These are phyloP conservation scores for Saccharomycopsis hybrid DNA, from an alignment of 1,139 yeast species.

Conservation along the genomic window DNA sequence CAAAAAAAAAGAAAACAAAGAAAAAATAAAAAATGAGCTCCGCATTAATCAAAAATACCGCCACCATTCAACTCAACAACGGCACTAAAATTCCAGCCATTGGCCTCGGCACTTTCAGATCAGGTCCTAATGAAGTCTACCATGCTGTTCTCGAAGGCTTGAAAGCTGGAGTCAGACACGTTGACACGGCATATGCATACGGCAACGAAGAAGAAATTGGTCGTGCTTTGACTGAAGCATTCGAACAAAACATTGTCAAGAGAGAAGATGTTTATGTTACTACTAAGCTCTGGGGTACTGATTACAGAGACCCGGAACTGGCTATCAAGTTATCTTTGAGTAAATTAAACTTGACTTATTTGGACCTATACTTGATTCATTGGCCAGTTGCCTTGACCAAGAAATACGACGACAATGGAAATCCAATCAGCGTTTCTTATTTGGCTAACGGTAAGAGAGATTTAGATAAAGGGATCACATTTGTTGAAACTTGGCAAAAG, in stretches of 20 bases:
- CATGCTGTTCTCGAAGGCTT: constrained; percentile 58
- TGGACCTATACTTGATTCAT: constrained; percentile 79
- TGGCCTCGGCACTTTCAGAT: constrained; percentile 79
- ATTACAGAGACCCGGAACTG: constrained; percentile 51
- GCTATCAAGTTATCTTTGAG: constrained; percentile 59
- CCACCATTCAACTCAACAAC: constrained; percentile 39
- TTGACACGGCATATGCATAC: constrained; percentile 71
- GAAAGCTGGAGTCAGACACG: constrained; percentile 67
- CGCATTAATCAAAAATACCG: constrained; percentile 14
- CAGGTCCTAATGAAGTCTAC: constrained; percentile 54
- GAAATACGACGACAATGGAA: constrained; percentile 17
- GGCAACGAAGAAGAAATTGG: constrained; percentile 67
- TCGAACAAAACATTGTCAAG: constrained; percentile 36
- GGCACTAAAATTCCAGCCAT: constrained; percentile 62
- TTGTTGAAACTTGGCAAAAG: constrained; percentile 59
- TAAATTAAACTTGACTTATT: constrained; percentile 68
- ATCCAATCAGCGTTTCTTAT: constrained; percentile 16
- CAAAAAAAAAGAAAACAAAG: too few species aligned
- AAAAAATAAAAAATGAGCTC: too few species aligned
- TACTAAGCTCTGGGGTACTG: constrained; percentile 72
- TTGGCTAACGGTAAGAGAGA: constrained; percentile 21
- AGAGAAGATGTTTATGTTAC: constrained; percentile 71
- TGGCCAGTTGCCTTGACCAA: constrained; percentile 65
- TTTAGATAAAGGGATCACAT: constrained; percentile 14
- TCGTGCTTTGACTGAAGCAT: constrained; percentile 55